phyloP scores from a whole-genome alignment of 192 early-diverging fungal genomes.

The Backusella tuberculispora region DNA sequence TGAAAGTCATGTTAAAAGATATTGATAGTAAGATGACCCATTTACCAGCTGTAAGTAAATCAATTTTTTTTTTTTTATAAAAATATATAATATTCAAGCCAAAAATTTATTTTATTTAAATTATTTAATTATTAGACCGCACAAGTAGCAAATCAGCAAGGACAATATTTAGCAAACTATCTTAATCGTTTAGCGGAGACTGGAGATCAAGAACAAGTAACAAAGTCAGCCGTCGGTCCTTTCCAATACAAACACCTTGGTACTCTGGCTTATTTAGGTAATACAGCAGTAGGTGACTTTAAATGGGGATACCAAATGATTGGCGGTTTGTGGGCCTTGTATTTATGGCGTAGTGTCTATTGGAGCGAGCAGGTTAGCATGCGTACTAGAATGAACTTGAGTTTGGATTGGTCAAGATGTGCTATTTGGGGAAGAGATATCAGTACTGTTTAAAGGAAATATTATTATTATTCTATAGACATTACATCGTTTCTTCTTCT shows the following conservation, averaged over 20 bases:
- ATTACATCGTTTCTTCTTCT: too few species aligned
- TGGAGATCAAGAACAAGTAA: conserved; percentile 8
- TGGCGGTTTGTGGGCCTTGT: conserved; percentile 55
- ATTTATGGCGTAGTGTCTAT: conserved; percentile 61
- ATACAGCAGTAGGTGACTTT: conserved; percentile 57
- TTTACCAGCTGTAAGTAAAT: conserved; percentile 53
- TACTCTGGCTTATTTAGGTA: conserved; percentile 71
- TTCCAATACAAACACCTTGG: conserved; percentile 72
- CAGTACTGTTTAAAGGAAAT: conserved; percentile 26
- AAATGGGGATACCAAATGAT: conserved; percentile 52
- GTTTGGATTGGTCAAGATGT: conserved; percentile 40
- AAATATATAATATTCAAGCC: too few species aligned
- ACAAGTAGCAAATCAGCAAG: conserved; percentile 62
- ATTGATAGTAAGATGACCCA: conserved; percentile 56
- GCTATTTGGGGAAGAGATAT: conserved; percentile 39
- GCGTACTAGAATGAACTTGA: conserved; percentile 38
- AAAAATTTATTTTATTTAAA: not conserved
- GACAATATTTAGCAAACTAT: conserved; percentile 49
- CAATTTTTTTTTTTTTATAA: conserved; percentile 23
- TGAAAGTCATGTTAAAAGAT: conserved; percentile 50
- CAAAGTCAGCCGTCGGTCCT: conserved; percentile 45
- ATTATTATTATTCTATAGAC: not conserved
- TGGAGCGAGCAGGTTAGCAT: conserved; percentile 56
- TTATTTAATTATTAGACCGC: conserved; percentile 47
- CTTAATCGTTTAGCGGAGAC: conserved; percentile 44